Evolutionary conservation across 2,329 filamentous ascomycete genomes (phyloP).

Genomic region (Lanzia echinophila): DNA sequence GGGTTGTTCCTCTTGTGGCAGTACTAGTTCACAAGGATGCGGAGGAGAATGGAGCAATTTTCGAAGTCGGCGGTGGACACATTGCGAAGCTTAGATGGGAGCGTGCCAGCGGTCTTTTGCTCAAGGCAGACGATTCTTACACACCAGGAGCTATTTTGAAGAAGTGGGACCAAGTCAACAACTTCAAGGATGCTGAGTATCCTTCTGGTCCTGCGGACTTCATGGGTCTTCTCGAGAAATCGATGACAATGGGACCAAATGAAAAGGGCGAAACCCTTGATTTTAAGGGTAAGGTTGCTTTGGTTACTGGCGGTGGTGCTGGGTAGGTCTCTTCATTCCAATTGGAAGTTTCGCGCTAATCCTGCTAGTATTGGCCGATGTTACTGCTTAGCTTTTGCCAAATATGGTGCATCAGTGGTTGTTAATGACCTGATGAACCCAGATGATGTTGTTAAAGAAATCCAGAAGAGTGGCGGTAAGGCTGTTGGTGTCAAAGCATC

Average conservation of each 20-base stretch:
- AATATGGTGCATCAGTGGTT: conserved; percentile 76
- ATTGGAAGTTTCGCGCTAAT: background rate
- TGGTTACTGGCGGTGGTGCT: conserved; percentile 82
- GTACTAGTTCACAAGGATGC: conserved; percentile 80
- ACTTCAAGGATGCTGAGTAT: conserved; percentile 80
- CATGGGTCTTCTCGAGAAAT: conserved; percentile 75
- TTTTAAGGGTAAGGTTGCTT: conserved; percentile 77
- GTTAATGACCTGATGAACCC: conserved; percentile 96
- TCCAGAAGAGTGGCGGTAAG: conserved; percentile 81
- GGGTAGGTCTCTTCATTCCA: conserved; percentile 42
- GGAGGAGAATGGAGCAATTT: conserved; percentile 79
- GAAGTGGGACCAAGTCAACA: conserved; percentile 81
- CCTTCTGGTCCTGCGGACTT: conserved; percentile 85
- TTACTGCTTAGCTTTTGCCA: conserved; percentile 83
- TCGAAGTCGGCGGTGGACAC: conserved; percentile 89
- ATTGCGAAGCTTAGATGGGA: conserved; percentile 94
- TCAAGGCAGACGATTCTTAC: conserved; percentile 82
- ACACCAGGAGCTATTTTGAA: conserved; percentile 82
- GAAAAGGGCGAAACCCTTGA: conserved; percentile 66
- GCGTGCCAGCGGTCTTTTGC: conserved; percentile 77
- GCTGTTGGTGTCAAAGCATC: conserved; percentile 90
- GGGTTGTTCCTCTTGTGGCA: conserved; percentile 90
- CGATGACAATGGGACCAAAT: conserved; percentile 68
- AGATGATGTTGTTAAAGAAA: conserved; percentile 84
- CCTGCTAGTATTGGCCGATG: conserved; percentile 69